These are phyloP conservation scores for Petunia secreta DNA, from an alignment of 257 asterid genomes.

Conservation along the genomic window DNA sequence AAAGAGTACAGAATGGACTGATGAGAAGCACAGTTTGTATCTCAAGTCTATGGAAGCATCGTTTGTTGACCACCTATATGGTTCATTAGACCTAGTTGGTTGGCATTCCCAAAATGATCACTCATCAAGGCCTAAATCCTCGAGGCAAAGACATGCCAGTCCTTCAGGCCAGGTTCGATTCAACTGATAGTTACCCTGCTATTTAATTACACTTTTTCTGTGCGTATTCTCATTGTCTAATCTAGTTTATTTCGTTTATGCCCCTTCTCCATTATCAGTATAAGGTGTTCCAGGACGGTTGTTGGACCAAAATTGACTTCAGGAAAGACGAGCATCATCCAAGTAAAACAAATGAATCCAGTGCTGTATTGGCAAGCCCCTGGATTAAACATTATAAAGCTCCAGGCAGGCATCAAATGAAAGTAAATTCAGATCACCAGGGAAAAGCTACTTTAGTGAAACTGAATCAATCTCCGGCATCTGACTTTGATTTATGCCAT, in stretches of 20 bases:
- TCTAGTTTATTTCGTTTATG: not conserved
- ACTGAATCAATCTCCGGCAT: slow-evolving; percentile 19
- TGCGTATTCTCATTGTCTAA: not conserved
- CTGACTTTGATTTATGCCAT: slow-evolving; percentile 31
- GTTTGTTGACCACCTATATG: slow-evolving; percentile 62
- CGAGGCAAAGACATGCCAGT: slow-evolving; percentile 39
- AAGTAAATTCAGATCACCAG: slow-evolving; percentile 35
- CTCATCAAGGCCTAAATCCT: slow-evolving; percentile 35
- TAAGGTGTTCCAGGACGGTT: slow-evolving; percentile 65
- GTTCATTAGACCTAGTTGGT: slow-evolving; percentile 47
- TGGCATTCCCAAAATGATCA: slow-evolving; percentile 37
- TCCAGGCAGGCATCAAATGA: slow-evolving; percentile 35
- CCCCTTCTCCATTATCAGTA: slow-evolving; percentile 38
- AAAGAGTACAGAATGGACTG: slow-evolving; percentile 56
- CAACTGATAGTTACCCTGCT: not conserved
- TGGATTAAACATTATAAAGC: slow-evolving; percentile 58
- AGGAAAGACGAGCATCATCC: slow-evolving; percentile 39
- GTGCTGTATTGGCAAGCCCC: slow-evolving; percentile 43
- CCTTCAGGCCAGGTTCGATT: slow-evolving; percentile 61
- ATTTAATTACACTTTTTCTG: not conserved
- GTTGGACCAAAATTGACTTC: slow-evolving; percentile 55
- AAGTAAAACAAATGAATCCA: slow-evolving; percentile 39
- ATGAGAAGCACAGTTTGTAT: slow-evolving; percentile 66
- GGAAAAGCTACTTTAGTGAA: slow-evolving; percentile 24
- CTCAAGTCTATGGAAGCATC: slow-evolving; percentile 74